Conservation (phyloP, 1,139 yeast species). For the Saccharomyces hybrid region DNA sequence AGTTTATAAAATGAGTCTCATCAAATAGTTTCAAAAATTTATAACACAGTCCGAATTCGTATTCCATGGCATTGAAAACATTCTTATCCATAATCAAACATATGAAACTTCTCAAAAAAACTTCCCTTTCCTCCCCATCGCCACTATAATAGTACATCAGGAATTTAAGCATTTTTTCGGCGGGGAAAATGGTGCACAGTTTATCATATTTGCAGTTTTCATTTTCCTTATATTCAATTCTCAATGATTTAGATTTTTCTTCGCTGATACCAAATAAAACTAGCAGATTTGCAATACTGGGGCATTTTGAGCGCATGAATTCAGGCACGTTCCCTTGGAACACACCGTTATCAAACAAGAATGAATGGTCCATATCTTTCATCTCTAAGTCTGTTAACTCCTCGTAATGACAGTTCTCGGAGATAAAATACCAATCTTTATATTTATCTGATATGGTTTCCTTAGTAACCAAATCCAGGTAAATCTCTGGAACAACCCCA, state of each 20-base stretch:
- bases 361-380: slow-evolving; percentile 2
- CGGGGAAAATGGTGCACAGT: slow-evolving; percentile 17
- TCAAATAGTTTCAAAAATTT: slow-evolving; percentile 1
- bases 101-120: slow-evolving; percentile 13
- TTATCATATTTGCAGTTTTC: slow-evolving; percentile 15
- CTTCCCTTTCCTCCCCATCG: slow-evolving; percentile 1
- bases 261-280: slow-evolving; percentile 15
- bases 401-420: slow-evolving; percentile 6
- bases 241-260: slow-evolving; percentile 4
- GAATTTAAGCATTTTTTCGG: slow-evolving; percentile 16
- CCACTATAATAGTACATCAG: slow-evolving; percentile 6
- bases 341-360: neutral
- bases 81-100: slow-evolving; percentile 26
- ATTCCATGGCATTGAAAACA: slow-evolving; percentile 19
- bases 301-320: slow-evolving; percentile 5
- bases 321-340: neutral
- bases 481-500: slow-evolving; percentile 1
- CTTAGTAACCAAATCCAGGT: slow-evolving; percentile 10
- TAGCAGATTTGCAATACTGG: slow-evolving; percentile 6
- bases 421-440: slow-evolving; percentile 28
- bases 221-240: slow-evolving; percentile 3
- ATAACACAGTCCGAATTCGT: slow-evolving; percentile 15
- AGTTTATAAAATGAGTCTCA: slow-evolving; percentile 6
- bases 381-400: slow-evolving; percentile 1
- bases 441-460: slow-evolving; percentile 17